Evolutionary conservation across 192 early-diverging fungal species (phyloP).

Genomic region (Umbelopsis vinacea): DNA sequence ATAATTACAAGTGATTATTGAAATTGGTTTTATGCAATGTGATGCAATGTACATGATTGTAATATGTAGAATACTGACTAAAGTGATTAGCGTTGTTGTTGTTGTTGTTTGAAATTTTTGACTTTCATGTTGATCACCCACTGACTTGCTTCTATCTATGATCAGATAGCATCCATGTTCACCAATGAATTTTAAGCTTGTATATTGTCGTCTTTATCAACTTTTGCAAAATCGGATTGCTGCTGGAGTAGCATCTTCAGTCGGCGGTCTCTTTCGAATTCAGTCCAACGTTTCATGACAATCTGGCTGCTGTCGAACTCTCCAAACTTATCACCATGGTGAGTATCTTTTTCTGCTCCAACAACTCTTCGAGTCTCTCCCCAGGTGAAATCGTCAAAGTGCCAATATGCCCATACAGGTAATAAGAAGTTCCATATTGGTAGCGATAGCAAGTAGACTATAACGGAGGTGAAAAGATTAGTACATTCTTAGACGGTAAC

Average conservation of each 20-base stretch:
- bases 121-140: too few species aligned
- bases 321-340: constrained; percentile 70
- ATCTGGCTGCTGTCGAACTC: constrained; percentile 80
- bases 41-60: too few species aligned
- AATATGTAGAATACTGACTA: too few species aligned
- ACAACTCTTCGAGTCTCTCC: constrained; percentile 76
- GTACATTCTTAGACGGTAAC: too few species aligned
- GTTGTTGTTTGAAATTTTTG: too few species aligned
- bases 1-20: too few species aligned
- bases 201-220: not conserved
- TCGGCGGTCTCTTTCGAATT: constrained; percentile 48
- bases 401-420: constrained; percentile 82
- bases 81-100: too few species aligned
- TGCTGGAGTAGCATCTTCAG: not conserved
- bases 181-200: not conserved
- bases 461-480: constrained; percentile 1
- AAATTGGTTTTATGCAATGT: too few species aligned
- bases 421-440: constrained; percentile 84
- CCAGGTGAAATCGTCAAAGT: constrained; percentile 91
- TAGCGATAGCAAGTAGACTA: constrained; percentile 53
- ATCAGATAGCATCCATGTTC: too few species aligned
- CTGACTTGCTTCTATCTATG: too few species aligned
- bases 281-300: constrained; percentile 76
- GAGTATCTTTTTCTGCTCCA: constrained; percentile 56
- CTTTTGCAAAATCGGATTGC: not conserved